Evolutionary conservation across 2,329 filamentous ascomycete genomes (phyloP), one percentile per base, ranked within the genome.

Genomic region (Dothistroma pini): DNA sequence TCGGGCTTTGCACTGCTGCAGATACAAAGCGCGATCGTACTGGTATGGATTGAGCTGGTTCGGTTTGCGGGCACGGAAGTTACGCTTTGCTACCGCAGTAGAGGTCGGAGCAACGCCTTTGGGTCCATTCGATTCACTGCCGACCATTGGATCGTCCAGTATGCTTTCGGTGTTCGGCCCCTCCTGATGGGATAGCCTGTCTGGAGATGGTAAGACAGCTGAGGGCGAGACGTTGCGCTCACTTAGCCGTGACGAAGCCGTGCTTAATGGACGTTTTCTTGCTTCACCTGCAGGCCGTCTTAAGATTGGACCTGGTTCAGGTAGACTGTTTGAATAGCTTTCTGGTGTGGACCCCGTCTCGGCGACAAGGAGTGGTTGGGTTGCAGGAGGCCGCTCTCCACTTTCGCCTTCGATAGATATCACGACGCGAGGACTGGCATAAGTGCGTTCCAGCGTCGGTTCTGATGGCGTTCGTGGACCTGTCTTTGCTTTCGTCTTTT

Each of bases 31-130:
- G 21, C 74, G 74, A 54, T 81, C 79, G 22, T 80, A 64, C 22
- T 76, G 66, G 62, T 81, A 82, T 2, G 80, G 80, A 70, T 81
- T 77, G 31, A 82, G 65, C 63, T 82, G 80, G 52, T 80, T 80
- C 14, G 79, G 76, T 52, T 79, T 79, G 10, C 80, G 71, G 51
- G 76, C 69, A n/a, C 80, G 73, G 22, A 81, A 71, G 9, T 71
- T 75, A 47, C 78, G 68, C 54, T 63, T 57, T 19, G 48, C 59
- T 22, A 49, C 59, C 10, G 57, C 58, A 49, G 54, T 51, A 25
- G 56, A 19, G 6, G 54, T 32, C 11, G 59, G 44, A 54, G 44
- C 51, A 11, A 58, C 21, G 34, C 55, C 41, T 38, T 41, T 41
- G 16, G 54, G 29, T 10, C 54, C 56, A 31, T 6, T 6, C 12